A percentile compares a stretch with the other conserved stretches of the same genome.
Conservation (phyloP, 129 eudicot species). For the Sambucus nigra region DNA sequence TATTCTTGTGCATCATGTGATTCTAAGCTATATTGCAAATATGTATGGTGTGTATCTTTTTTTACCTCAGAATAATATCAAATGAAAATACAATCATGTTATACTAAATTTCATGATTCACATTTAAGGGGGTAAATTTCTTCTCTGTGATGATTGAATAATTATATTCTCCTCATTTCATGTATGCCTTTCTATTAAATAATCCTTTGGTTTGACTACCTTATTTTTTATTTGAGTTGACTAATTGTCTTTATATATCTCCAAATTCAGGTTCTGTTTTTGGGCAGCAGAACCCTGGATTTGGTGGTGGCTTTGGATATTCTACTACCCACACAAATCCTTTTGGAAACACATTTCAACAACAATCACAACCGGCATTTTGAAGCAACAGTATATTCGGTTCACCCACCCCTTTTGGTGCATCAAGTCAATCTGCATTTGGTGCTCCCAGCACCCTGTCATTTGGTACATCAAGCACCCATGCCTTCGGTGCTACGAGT, state of each 20-base stretch:
- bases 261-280: conserved; percentile 47
- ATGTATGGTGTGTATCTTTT: too few relatives aligned
- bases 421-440: conserved; percentile 63
- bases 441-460: conserved; percentile 46
- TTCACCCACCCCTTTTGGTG: conserved; percentile 60
- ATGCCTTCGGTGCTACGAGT: conserved; percentile 45
- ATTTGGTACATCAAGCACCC: conserved; percentile 49
- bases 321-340: conserved; percentile 61
- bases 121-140: too few relatives aligned
- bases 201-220: too few relatives aligned
- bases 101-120: too few relatives aligned
- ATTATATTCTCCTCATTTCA: background rate
- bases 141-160: background rate
- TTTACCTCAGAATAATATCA: too few relatives aligned
- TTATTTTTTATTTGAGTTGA: background rate
- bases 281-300: conserved; percentile 89
- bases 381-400: conserved; percentile 64
- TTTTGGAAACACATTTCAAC: conserved; percentile 74
- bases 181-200: background rate
- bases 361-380: conserved; percentile 88
- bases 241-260: background rate
- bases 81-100: too few relatives aligned
- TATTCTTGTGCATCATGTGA: too few relatives aligned
- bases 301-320: conserved; percentile 86
- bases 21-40: too few relatives aligned